Evolutionary conservation across 495 filamentous ascomycete species (phyloP).

Genomic region (Hypoxylon intermedium): DNA sequence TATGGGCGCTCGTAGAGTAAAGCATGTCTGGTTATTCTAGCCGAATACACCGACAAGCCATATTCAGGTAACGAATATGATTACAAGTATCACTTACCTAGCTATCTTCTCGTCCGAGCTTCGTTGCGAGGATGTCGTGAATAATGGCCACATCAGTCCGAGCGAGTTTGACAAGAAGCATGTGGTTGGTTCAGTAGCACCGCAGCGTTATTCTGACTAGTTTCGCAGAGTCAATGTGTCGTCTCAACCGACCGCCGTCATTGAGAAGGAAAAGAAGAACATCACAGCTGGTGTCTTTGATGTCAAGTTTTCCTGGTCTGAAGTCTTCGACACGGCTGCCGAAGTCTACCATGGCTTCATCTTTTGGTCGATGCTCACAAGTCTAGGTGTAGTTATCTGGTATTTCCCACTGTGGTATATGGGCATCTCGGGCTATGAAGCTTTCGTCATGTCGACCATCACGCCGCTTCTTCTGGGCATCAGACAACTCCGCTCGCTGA

Average conservation of each 20-base stretch:
- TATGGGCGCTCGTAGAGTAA: too few species aligned
- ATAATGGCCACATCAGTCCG: slow-evolving; percentile 22
- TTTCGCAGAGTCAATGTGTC: slow-evolving; percentile 62
- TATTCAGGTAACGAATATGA: too few species aligned
- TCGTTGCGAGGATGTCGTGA: background rate
- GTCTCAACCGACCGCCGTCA: slow-evolving; percentile 71
- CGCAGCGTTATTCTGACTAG: slow-evolving; percentile 49
- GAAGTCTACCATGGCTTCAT: slow-evolving; percentile 95
- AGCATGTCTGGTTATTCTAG: too few species aligned
- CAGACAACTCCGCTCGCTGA: slow-evolving; percentile 68
- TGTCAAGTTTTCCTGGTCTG: slow-evolving; percentile 73
- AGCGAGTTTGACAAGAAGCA: slow-evolving; percentile 42
- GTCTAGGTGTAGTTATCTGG: slow-evolving; percentile 88
- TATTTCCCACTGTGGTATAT: slow-evolving; percentile 99
- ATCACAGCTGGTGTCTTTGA: slow-evolving; percentile 73
- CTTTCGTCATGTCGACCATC: slow-evolving; percentile 80
- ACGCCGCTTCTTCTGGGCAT: slow-evolving; percentile 84
- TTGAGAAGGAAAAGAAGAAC: slow-evolving; percentile 90
- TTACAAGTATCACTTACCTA: background rate
- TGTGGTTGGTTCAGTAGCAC: background rate
- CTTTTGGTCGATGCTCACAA: slow-evolving; percentile 94
- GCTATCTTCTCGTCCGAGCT: background rate
- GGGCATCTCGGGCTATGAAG: slow-evolving; percentile 98
- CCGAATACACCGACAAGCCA: too few species aligned
- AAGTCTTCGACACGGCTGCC: slow-evolving; percentile 79